Percentiles rank a stretch among this genome's conserved stretches.
Evolutionary conservation across 176 grass and related monocot species (phyloP).

Genomic region (Panicum miliaceum): DNA sequence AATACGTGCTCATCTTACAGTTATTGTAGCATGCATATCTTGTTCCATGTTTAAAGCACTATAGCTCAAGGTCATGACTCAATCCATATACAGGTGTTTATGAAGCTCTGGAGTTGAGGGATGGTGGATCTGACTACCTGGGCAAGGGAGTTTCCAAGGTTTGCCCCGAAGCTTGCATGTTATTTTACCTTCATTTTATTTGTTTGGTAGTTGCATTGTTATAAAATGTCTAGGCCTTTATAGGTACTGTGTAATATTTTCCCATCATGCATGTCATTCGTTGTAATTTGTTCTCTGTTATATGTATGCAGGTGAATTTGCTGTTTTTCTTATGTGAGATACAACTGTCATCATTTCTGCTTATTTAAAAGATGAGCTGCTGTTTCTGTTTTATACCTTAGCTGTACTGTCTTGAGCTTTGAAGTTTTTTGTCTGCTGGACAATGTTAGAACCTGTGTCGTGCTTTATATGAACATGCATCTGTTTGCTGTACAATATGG

Average conservation of each 20-base stretch:
- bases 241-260: neutral
- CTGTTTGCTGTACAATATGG: neutral
- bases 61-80: neutral
- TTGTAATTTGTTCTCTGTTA: neutral
- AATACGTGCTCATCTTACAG: neutral
- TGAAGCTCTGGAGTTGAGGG: slow-evolving; percentile 87
- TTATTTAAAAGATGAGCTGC: neutral
- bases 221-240: neutral
- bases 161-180: neutral
- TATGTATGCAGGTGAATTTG: neutral
- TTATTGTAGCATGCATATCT: neutral
- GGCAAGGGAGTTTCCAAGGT: slow-evolving; percentile 93
- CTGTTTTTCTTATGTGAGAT: neutral
- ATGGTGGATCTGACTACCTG: slow-evolving; percentile 90
- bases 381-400: neutral
- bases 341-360: neutral
- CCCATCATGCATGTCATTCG: neutral
- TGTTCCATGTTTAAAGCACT: neutral
- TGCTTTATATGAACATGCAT: neutral
- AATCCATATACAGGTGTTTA: slow-evolving; percentile 61
- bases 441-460: neutral
- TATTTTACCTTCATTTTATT: neutral
- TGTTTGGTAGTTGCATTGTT: neutral
- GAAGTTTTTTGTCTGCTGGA: neutral
- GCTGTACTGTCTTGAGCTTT: neutral